phyloP scores from a whole-genome alignment of 352 stramenopile species.

The Phytophthora tubulina region DNA sequence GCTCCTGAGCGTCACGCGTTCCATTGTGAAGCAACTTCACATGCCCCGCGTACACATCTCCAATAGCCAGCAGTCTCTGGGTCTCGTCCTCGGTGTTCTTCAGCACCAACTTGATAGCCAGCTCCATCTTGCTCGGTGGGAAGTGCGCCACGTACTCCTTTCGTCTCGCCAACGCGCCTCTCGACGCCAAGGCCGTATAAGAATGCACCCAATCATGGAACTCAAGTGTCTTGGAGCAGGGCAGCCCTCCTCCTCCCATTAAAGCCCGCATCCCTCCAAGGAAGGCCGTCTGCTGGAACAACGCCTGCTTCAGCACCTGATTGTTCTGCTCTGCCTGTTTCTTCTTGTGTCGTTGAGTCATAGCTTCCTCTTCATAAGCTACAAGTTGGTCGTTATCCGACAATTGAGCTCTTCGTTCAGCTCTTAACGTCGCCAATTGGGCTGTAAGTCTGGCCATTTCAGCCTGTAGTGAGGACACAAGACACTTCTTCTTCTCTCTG shows the following conservation, averaged over 20 bases:
- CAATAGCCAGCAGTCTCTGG: constrained; percentile 32
- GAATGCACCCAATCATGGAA: constrained; percentile 85
- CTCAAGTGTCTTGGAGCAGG: constrained; percentile 57
- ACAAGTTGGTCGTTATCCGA: constrained; percentile 59
- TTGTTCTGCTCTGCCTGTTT: constrained; percentile 67
- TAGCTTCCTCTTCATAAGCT: constrained; percentile 64
- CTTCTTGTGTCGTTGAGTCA: constrained; percentile 70
- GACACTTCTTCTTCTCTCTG: constrained; percentile 71
- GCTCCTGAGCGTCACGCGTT: constrained; percentile 38
- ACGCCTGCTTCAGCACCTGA: constrained; percentile 65
- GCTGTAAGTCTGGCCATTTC: constrained; percentile 54
- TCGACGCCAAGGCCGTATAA: constrained; percentile 61
- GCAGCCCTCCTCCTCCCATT: constrained; percentile 50
- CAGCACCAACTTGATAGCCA: constrained; percentile 62
- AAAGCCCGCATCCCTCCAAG: constrained; percentile 58
- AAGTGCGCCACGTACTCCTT: constrained; percentile 66
- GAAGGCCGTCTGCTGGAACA: constrained; percentile 77
- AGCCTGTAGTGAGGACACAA: constrained; percentile 56
- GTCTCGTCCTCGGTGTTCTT: constrained; percentile 58
- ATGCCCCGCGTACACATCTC: constrained; percentile 48
- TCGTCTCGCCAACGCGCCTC: constrained; percentile 38
- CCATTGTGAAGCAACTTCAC: constrained; percentile 67
- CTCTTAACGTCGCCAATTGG: constrained; percentile 52
- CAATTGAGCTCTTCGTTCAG: constrained; percentile 53
- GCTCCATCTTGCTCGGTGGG: constrained; percentile 66